phyloP scores from a whole-genome alignment of 1,284 basidiomycete genomes.

The Acaromyces ingoldii region DNA sequence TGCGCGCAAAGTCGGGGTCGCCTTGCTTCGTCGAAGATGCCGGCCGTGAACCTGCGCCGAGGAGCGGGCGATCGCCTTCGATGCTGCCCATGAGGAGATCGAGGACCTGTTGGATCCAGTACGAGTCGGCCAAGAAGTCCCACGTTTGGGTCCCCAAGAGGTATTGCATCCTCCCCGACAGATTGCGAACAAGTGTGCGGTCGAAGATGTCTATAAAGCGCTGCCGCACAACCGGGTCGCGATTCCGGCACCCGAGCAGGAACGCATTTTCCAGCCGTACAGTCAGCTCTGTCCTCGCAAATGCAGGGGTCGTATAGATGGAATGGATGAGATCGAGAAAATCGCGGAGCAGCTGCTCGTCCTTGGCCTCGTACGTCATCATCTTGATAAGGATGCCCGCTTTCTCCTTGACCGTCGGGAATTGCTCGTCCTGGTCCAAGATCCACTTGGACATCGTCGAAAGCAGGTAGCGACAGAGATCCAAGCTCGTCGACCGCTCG shows the following conservation, averaged over 20 bases:
- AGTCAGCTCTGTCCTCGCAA: conserved; percentile 88
- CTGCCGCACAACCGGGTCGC: conserved; percentile 73
- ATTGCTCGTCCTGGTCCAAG: conserved; percentile 57
- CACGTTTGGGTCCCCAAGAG: conserved; percentile 91
- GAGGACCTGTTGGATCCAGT: conserved; percentile 90
- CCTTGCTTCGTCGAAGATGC: conserved; percentile 17
- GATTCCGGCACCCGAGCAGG: conserved; percentile 81
- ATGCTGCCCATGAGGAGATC: conserved; percentile 72
- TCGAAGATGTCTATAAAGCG: conserved; percentile 89
- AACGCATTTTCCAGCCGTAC: conserved; percentile 89
- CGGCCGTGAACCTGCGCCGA: conserved; percentile 15
- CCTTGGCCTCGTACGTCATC: conserved; percentile 72
- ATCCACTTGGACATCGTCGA: conserved; percentile 86
- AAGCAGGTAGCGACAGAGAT: conserved; percentile 79
- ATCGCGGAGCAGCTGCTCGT: conserved; percentile 68
- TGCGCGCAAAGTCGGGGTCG: conserved; percentile 18
- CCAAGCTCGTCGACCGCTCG: conserved; percentile 81
- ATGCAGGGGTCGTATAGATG: conserved; percentile 80
- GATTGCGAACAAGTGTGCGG: conserved; percentile 74
- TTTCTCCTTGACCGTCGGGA: conserved; percentile 92
- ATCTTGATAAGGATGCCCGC: conserved; percentile 84
- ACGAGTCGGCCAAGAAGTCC: conserved; percentile 86
- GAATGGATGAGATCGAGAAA: conserved; percentile 89
- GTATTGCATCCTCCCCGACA: conserved; percentile 79
- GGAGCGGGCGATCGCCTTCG: conserved; percentile 31